phyloP scores from a whole-genome alignment of 2,329 filamentous ascomycete species.

The Botrytis galanthina region DNA sequence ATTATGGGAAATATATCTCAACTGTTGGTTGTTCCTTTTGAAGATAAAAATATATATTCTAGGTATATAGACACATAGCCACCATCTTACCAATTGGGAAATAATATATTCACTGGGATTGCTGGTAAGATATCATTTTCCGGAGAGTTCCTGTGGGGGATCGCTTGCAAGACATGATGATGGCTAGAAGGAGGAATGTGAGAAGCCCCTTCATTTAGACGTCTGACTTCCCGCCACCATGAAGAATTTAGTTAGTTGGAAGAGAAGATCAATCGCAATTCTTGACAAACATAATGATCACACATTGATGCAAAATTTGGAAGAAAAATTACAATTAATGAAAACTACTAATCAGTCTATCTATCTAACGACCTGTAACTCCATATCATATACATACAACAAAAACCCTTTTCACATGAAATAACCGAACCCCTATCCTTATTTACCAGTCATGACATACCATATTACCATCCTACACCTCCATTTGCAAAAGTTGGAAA shows the following conservation, averaged over 20 bases:
- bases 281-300: background rate
- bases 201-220: background rate
- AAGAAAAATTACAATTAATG: background rate
- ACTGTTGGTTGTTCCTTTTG: background rate
- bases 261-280: too few relatives aligned
- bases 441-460: background rate
- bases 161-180: conserved; percentile 9
- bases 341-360: background rate
- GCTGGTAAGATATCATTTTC: background rate
- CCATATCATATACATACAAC: conserved; percentile 7
- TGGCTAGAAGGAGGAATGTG: conserved; percentile 8
- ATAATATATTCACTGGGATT: background rate
- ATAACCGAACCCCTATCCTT: conserved; percentile 13
- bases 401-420: conserved; percentile 1
- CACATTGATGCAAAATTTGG: background rate
- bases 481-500: conserved; percentile 15
- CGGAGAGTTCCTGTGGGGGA: background rate
- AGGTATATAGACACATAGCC: background rate
- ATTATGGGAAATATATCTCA: background rate
- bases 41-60: background rate
- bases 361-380: background rate
- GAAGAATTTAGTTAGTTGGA: background rate
- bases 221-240: background rate
- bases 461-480: conserved; percentile 10
- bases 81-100: background rate